A percentile compares a stretch with the other conserved stretches of the same genome.
phyloP scores from a whole-genome alignment of 1,284 basidiomycete species.

The Leccinum ponderosum region DNA sequence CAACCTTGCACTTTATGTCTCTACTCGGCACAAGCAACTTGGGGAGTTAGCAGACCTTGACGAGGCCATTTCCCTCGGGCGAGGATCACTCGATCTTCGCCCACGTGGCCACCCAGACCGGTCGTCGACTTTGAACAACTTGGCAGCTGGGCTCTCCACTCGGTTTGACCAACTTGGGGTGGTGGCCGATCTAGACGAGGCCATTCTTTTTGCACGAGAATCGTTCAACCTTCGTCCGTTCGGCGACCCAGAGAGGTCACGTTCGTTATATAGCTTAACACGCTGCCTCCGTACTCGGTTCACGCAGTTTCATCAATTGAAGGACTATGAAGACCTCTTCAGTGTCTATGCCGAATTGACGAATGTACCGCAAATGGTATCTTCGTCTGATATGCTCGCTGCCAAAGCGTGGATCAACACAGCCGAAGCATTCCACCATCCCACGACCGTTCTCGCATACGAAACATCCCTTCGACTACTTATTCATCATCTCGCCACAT shows the following conservation, averaged over 20 bases:
- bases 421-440: not conserved
- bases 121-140: not conserved
- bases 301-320: not conserved
- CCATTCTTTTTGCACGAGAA: not conserved
- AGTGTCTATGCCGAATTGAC: not conserved
- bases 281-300: not conserved
- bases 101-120: not conserved
- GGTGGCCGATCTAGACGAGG: not conserved
- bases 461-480: not conserved
- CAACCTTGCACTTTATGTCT: not conserved
- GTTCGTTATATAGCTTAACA: not conserved
- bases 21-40: not conserved
- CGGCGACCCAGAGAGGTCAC: not conserved
- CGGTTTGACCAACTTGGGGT: not conserved
- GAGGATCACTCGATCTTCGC: not conserved
- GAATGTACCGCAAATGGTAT: not conserved
- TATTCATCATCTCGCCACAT: not conserved
- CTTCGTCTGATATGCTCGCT: not conserved
- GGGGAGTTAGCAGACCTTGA: not conserved
- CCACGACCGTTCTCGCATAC: not conserved
- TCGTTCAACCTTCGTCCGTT: not conserved
- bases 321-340: not conserved
- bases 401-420: not conserved
- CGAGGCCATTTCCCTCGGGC: not conserved
- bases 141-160: not conserved